phyloP scores from a whole-genome alignment of 192 early-diverging fungal genomes.

The Pilaira anomala region DNA sequence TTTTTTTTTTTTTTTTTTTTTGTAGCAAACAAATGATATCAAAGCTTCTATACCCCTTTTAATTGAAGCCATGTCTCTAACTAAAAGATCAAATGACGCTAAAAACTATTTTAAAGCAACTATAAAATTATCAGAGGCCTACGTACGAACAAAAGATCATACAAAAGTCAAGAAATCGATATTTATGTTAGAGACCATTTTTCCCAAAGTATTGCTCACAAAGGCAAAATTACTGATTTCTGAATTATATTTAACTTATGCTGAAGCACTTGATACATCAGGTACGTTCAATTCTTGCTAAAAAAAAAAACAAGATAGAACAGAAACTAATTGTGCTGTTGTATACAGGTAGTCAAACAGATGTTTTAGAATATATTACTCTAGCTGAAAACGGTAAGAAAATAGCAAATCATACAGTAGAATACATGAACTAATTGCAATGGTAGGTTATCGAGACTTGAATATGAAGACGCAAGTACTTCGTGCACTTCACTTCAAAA shows the following conservation, averaged over 20 bases:
- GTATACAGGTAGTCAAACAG: background rate
- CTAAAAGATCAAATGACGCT: background rate
- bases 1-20: background rate
- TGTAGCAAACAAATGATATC: background rate
- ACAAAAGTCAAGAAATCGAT: background rate
- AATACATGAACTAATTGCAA: too few relatives aligned
- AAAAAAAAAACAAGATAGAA: too few relatives aligned
- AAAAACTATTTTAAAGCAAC: background rate
- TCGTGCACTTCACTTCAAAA: background rate
- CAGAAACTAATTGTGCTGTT: background rate
- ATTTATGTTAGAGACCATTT: conserved; percentile 1
- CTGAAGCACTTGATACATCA: background rate
- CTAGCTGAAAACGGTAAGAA: background rate
- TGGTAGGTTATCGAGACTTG: background rate
- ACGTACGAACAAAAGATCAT: background rate
- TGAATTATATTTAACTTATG: conserved; percentile 10
- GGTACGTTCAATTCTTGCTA: too few relatives aligned
- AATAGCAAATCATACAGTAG: too few relatives aligned
- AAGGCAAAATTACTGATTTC: background rate
- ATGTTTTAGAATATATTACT: background rate
- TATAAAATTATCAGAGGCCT: conserved; percentile 4
- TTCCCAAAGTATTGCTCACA: conserved; percentile 6
- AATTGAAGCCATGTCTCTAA: conserved; percentile 5
- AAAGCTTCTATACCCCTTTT: background rate
- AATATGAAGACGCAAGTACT: background rate